phyloP scores from a whole-genome alignment of 768 basidiomycete species.

The Psilocybe azurescens region DNA sequence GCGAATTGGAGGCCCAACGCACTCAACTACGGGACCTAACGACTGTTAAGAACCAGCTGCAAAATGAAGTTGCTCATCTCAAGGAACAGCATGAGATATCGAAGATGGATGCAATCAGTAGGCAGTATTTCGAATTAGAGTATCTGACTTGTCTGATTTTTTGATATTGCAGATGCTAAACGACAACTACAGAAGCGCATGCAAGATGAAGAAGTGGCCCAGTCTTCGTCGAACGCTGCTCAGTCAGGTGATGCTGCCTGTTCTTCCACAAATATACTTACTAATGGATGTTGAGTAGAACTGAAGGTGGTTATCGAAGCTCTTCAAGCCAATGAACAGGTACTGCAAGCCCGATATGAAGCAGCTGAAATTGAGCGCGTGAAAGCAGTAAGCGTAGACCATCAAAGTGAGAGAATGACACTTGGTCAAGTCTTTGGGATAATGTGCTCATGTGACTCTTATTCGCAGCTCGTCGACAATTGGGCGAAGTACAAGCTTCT shows the following conservation, averaged over 20 bases:
- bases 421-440: too few species aligned
- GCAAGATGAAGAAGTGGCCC: constrained; percentile 67
- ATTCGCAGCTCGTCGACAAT: constrained; percentile 58
- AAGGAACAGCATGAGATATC: constrained; percentile 62
- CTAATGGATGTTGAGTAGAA: constrained; percentile 42
- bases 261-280: not conserved
- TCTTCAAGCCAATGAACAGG: constrained; percentile 66
- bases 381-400: constrained; percentile 68
- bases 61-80: constrained; percentile 55
- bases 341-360: constrained; percentile 65
- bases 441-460: constrained; percentile 11
- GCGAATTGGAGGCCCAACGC: constrained; percentile 70
- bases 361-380: constrained; percentile 71
- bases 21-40: constrained; percentile 64
- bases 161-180: constrained; percentile 49
- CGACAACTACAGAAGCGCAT: constrained; percentile 62
- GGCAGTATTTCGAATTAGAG: constrained; percentile 12
- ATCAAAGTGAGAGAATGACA: constrained; percentile 48
- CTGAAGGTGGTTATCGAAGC: constrained; percentile 66
- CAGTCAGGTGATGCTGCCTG: constrained; percentile 51
- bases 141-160: not conserved
- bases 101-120: constrained; percentile 67
- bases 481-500: constrained; percentile 65
- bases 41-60: constrained; percentile 61
- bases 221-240: constrained; percentile 62